phyloP scores from a whole-genome alignment of 73 alveolate species.

The Tetrahymena thermophila region DNA sequence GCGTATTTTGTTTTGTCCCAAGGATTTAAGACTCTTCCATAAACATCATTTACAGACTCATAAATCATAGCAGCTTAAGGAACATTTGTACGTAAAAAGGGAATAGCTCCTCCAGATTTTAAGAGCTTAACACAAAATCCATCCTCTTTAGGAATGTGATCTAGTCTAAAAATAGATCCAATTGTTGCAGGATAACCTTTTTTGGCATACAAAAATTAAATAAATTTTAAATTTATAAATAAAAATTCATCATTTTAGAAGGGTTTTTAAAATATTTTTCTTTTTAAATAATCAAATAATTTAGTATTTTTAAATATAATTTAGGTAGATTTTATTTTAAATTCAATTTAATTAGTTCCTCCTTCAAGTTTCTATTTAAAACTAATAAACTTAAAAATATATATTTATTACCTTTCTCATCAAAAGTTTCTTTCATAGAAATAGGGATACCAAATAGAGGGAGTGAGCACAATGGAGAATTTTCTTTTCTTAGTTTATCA shows the following conservation, averaged over 20 bases:
- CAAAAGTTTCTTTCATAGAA: constrained; percentile 49
- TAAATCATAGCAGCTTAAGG: constrained; percentile 39
- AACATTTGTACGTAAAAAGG: constrained; percentile 47
- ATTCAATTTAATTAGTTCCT: not conserved
- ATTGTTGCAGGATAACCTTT: not conserved
- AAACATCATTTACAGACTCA: constrained; percentile 48
- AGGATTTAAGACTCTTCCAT: constrained; percentile 61
- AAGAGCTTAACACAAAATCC: constrained; percentile 41
- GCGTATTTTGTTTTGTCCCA: constrained; percentile 45
- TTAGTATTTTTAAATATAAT: too few relatives aligned
- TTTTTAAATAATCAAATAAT: too few relatives aligned
- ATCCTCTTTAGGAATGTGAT: constrained; percentile 13
- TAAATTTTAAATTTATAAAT: too few relatives aligned
- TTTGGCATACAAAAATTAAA: too few relatives aligned
- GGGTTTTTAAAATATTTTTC: too few relatives aligned
- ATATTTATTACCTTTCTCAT: not conserved
- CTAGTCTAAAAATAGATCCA: not conserved
- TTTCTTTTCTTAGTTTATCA: constrained; percentile 4
- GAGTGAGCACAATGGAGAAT: not conserved
- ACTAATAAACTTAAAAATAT: too few relatives aligned
- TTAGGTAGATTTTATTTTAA: too few relatives aligned
- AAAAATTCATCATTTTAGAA: too few relatives aligned
- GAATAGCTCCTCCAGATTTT: constrained; percentile 56
- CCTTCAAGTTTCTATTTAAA: not conserved
- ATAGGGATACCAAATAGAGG: constrained; percentile 66